Conservation (phyloP, 169 alveolate genomes). For the Plasmodium blacklocki region DNA sequence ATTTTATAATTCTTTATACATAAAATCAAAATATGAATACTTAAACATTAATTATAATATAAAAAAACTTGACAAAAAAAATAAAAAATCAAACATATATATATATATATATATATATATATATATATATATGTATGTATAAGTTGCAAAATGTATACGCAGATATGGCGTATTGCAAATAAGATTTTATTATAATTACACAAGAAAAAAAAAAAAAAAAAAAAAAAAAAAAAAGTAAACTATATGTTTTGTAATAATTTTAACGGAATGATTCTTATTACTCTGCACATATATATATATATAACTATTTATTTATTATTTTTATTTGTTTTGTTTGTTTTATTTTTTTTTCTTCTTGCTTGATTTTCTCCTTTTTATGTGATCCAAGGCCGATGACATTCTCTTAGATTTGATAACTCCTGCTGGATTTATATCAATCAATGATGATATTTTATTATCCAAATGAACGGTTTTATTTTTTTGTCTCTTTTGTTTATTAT, state of each 20-base stretch:
- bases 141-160: no score
- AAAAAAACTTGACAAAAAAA: no score
- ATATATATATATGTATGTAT: no score
- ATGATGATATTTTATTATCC: conserved; percentile 1
- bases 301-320: background rate
- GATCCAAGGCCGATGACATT: conserved; percentile 43
- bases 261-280: no score
- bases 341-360: conserved; percentile 11
- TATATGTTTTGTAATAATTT: background rate
- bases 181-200: no score
- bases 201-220: background rate
- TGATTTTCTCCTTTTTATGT: conserved; percentile 28
- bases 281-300: no score
- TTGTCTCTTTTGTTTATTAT: conserved; percentile 17
- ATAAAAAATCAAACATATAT: no score
- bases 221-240: background rate
- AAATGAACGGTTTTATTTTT: background rate
- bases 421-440: conserved; percentile 63
- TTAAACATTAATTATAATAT: no score
- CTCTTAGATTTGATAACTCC: conserved; percentile 58
- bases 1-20: background rate
- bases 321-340: background rate
- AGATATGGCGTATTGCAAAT: no score
- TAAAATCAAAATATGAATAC: no score
- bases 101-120: no score